phyloP scores from a whole-genome alignment of 2,329 filamentous ascomycete genomes.

The Ceratocystis variospora region DNA sequence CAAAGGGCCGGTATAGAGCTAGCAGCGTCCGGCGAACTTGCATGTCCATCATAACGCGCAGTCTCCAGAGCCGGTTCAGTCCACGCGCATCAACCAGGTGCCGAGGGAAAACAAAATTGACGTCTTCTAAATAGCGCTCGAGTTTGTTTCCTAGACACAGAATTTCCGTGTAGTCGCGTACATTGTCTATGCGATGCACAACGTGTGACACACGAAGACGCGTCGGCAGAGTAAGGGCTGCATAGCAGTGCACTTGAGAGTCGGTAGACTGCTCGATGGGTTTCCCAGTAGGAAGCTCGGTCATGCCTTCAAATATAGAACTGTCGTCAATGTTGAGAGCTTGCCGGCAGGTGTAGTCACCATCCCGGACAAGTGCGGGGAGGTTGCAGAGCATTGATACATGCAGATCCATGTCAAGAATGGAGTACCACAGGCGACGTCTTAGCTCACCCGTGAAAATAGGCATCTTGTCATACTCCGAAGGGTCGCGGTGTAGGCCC shows the following conservation, averaged over 20 bases:
- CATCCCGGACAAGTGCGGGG: conserved; percentile 38
- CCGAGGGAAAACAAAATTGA: conserved; percentile 39
- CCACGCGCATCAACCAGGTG: conserved; percentile 32
- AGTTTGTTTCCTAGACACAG: conserved; percentile 40
- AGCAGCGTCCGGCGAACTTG: conserved; percentile 40
- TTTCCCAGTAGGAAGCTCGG: conserved; percentile 34
- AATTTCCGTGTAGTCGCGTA: conserved; percentile 41
- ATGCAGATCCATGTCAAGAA: conserved; percentile 43
- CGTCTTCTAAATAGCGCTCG: conserved; percentile 40
- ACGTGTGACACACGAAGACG: conserved; percentile 39
- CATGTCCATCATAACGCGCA: conserved; percentile 39
- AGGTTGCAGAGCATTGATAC: conserved; percentile 40
- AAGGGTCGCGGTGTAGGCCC: conserved; percentile 44
- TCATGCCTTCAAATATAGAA: conserved; percentile 36
- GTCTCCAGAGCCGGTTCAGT: conserved; percentile 39
- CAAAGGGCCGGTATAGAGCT: conserved; percentile 41
- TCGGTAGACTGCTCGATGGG: conserved; percentile 40
- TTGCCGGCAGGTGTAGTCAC: conserved; percentile 39
- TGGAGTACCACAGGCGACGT: conserved; percentile 42
- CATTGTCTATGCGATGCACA: conserved; percentile 37
- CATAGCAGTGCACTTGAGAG: conserved; percentile 41
- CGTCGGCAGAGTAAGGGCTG: conserved; percentile 35
- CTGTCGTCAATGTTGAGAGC: conserved; percentile 41
- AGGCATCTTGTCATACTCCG: conserved; percentile 38
- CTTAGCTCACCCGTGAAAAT: conserved; percentile 41